Evolutionary conservation across 1,284 basidiomycete genomes (phyloP).

Genomic region (Trametes hirsuta): DNA sequence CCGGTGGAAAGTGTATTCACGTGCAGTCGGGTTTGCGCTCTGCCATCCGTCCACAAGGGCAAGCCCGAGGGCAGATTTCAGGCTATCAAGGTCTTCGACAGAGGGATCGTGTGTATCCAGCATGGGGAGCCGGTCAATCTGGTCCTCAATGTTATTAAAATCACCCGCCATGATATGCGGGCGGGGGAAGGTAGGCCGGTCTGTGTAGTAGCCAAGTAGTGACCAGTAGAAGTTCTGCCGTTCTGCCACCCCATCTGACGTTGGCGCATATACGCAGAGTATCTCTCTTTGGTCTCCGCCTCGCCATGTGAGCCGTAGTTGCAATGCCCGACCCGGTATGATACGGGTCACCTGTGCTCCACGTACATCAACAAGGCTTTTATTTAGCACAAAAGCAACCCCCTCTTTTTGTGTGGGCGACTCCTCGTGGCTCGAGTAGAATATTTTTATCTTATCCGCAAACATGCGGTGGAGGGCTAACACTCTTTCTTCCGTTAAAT

Average conservation of each 20-base stretch:
- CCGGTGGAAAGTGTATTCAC: constrained; percentile 33
- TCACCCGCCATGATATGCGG: constrained; percentile 44
- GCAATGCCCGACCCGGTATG: background rate
- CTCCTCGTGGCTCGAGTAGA: background rate
- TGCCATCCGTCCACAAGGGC: constrained; percentile 42
- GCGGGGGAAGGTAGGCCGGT: constrained; percentile 3
- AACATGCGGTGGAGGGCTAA: background rate
- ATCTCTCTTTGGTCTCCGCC: constrained; percentile 21
- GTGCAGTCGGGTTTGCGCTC: constrained; percentile 28
- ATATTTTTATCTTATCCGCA: background rate
- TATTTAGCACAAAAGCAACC: constrained; percentile 2
- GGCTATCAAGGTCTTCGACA: background rate
- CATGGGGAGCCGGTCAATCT: constrained; percentile 36
- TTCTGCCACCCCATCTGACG: constrained; percentile 32
- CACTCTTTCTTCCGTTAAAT: background rate
- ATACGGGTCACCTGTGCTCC: background rate
- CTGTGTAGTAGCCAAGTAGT: constrained; percentile 21
- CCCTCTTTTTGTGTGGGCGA: constrained; percentile 4
- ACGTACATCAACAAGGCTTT: background rate
- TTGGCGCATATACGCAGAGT: constrained; percentile 39
- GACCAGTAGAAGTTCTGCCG: constrained; percentile 39
- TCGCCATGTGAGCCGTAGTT: constrained; percentile 23
- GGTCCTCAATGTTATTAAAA: constrained; percentile 39
- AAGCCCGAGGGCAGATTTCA: constrained; percentile 5
- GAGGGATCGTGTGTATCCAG: constrained; percentile 28